These are phyloP conservation scores for Colletotrichum agaves DNA, from an alignment of 2,329 filamentous ascomycete genomes.

Conservation along the genomic window DNA sequence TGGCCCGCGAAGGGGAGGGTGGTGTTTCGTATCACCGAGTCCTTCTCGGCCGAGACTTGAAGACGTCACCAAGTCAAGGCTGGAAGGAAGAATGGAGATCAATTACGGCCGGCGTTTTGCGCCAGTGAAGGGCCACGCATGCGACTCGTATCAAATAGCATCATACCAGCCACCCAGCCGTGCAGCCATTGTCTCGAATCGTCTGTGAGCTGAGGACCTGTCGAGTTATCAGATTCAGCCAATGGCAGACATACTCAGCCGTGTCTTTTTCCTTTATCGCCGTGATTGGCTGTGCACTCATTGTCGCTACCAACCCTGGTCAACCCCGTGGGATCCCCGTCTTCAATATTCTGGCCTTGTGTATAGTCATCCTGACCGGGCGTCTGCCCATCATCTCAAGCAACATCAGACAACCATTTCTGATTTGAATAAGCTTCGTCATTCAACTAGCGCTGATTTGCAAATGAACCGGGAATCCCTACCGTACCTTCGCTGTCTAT, in stretches of 20 bases:
- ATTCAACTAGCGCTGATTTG: constrained; percentile 3
- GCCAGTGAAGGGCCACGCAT: constrained; percentile 17
- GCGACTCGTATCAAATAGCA: constrained; percentile 16
- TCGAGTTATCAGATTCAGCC: constrained; percentile 28
- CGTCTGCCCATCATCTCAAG: too few species aligned
- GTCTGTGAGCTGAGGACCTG: not conserved
- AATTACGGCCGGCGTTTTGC: not conserved
- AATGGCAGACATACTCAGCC: constrained; percentile 18
- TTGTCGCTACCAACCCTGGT: not conserved
- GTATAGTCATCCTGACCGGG: not conserved
- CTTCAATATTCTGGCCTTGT: not conserved
- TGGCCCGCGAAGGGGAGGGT: not conserved
- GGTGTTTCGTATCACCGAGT: constrained; percentile 36
- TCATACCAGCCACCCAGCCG: constrained; percentile 3
- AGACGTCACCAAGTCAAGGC: not conserved
- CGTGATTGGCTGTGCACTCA: not conserved
- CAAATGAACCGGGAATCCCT: constrained; percentile 18
- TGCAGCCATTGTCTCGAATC: not conserved
- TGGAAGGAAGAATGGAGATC: not conserved
- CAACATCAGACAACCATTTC: not conserved
- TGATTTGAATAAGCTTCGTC: not conserved
- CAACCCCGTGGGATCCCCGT: not conserved
- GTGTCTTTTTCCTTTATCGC: not conserved
- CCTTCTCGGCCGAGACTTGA: constrained; percentile 14
- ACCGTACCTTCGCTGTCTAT: constrained; percentile 24